phyloP scores from a whole-genome alignment of 2,329 filamentous ascomycete species.

The Penicillium sp. region DNA sequence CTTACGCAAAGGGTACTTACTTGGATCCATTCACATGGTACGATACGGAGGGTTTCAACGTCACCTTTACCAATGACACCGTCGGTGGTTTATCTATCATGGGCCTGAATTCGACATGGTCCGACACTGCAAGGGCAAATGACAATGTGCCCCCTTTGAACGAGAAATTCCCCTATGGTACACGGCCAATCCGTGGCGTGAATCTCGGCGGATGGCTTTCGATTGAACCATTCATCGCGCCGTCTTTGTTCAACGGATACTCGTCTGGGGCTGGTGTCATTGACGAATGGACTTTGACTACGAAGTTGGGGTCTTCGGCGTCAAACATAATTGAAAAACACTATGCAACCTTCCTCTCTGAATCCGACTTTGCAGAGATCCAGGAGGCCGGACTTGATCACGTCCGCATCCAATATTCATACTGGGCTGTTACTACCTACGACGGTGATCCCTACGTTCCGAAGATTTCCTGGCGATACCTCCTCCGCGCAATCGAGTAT shows the following conservation, averaged over 20 bases:
- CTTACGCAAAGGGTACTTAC: conserved; percentile 68
- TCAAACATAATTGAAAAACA: conserved; percentile 79
- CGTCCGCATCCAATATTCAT: conserved; percentile 91
- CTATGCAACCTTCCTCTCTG: conserved; percentile 84
- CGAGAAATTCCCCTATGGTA: conserved; percentile 74
- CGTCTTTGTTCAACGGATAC: conserved; percentile 78
- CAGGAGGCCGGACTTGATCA: conserved; percentile 87
- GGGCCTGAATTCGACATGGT: conserved; percentile 81
- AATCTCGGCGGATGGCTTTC: conserved; percentile 94
- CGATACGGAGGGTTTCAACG: conserved; percentile 85
- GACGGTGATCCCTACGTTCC: conserved; percentile 83
- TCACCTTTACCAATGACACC: conserved; percentile 82
- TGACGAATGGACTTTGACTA: conserved; percentile 81
- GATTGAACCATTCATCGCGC: conserved; percentile 92
- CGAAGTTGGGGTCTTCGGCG: conserved; percentile 64
- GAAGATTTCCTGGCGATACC: conserved; percentile 86
- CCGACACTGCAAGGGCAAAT: conserved; percentile 78
- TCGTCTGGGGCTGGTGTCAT: conserved; percentile 63
- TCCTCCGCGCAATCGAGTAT: conserved; percentile 90
- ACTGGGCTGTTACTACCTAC: conserved; percentile 89
- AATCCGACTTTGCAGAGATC: conserved; percentile 81
- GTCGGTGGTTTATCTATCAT: conserved; percentile 88
- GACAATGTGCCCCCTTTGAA: conserved; percentile 74
- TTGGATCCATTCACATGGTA: conserved; percentile 91
- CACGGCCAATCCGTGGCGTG: conserved; percentile 78